Conservation (phyloP, 192 early-diverging fungal species). For the Coemansia sp. region DNA sequence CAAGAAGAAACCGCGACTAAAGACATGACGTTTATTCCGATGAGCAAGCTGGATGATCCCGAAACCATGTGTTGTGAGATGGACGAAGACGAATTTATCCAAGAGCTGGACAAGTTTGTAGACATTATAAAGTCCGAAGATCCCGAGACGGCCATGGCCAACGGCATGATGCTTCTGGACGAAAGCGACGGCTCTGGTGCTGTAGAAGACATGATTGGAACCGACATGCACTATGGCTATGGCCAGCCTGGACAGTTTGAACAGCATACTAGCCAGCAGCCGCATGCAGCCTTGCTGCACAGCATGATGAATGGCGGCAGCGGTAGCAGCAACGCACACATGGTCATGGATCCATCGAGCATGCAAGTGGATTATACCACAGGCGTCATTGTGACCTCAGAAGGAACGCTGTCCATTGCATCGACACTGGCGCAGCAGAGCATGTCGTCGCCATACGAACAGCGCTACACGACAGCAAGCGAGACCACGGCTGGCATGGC, state of each 20-base stretch:
- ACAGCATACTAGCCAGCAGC: conserved; percentile 18
- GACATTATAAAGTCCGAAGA: conserved; percentile 51
- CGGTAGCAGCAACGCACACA: conserved; percentile 22
- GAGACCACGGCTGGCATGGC: neutral
- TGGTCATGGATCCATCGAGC: conserved; percentile 41
- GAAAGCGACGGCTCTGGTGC: conserved; percentile 43
- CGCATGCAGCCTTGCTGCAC: conserved; percentile 33
- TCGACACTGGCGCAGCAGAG: conserved; percentile 19
- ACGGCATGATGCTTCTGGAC: conserved; percentile 47
- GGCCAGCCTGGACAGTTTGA: conserved; percentile 24
- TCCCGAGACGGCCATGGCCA: conserved; percentile 36
- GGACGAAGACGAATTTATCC: conserved; percentile 53
- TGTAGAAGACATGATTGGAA: conserved; percentile 33
- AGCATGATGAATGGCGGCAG: conserved; percentile 22
- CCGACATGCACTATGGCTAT: conserved; percentile 22
- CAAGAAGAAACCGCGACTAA: too few species aligned
- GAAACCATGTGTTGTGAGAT: conserved; percentile 48
- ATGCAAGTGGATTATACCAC: conserved; percentile 38
- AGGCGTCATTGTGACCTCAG: conserved; percentile 17
- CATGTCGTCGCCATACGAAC: conserved; percentile 14
- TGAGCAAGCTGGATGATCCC: conserved; percentile 50
- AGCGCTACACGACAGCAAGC: conserved; percentile 8
- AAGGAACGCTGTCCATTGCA: conserved; percentile 25
- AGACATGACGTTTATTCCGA: conserved; percentile 6
- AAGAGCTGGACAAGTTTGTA: conserved; percentile 56